Conservation (phyloP, 2,329 filamentous ascomycete species). For the Calycina herbarum region DNA sequence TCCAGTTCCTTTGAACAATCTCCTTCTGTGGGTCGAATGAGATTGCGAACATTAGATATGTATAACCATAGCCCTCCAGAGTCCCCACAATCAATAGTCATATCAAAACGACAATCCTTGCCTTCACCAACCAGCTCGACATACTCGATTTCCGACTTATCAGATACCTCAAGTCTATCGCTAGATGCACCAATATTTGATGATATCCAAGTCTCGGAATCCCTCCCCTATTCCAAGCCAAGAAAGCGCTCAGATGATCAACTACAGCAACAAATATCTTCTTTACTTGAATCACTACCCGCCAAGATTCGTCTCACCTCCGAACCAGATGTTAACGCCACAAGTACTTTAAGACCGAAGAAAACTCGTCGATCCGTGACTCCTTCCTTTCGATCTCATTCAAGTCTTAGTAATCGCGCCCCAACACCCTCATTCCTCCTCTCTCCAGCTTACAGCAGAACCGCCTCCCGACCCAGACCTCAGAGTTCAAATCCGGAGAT, state of each 20-base stretch:
- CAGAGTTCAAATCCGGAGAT: constrained; percentile 68
- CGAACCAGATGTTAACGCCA: constrained; percentile 41
- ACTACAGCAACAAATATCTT: constrained; percentile 76
- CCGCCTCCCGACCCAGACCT: constrained; percentile 46
- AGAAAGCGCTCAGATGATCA: constrained; percentile 55
- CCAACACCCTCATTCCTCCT: constrained; percentile 69
- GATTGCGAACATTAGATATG: constrained; percentile 18
- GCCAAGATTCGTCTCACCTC: constrained; percentile 74
- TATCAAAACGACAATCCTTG: constrained; percentile 16
- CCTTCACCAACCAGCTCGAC: constrained; percentile 25
- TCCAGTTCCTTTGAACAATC: constrained; percentile 23
- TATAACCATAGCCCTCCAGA: constrained; percentile 29
- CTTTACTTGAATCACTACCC: constrained; percentile 75
- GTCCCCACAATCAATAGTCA: constrained; percentile 26
- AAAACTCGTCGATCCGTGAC: constrained; percentile 38
- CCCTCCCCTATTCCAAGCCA: constrained; percentile 26
- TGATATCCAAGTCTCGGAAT: constrained; percentile 29
- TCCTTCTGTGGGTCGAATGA: constrained; percentile 28
- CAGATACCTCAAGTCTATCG: constrained; percentile 17
- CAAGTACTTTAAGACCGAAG: constrained; percentile 34
- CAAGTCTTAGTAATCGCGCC: constrained; percentile 43
- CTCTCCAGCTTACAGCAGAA: constrained; percentile 57
- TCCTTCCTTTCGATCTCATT: constrained; percentile 30
- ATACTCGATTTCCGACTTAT: constrained; percentile 20
- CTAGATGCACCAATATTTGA: constrained; percentile 30